Evolutionary conservation across 495 filamentous ascomycete genomes (phyloP), one percentile per base, ranked within the genome.

Genomic region (Arthonia radiata): DNA sequence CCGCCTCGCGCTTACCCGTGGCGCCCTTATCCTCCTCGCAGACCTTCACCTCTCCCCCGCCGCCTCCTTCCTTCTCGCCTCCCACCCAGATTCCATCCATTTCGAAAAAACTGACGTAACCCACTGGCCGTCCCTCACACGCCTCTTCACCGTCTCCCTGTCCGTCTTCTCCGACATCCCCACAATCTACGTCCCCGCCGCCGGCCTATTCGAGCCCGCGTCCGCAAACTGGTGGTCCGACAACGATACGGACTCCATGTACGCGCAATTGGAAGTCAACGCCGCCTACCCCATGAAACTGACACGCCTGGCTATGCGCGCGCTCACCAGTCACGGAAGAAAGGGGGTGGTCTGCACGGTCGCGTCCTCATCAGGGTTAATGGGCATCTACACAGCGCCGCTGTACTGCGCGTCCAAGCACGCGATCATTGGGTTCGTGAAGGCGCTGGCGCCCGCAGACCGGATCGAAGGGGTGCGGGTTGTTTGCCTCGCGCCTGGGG

Each of bases 111-210:
- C 38, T 19, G 47, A 53, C 31, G 48, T 52, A 6, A 31, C 44
- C 5, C 31, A 43, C 17, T 43, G 50, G 36, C 28, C 29, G 4
- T 27, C 44, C 5, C 35, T 52, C 3, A 16, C 38, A 17, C 30
- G 37, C 9, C 29, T 52, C 18, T 34, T 49, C 6, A 26, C 25
- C n/a, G 23, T 32, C 0, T 39, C 44, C 3, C 69, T 64, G 18
- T 16, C 39, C 30, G 62, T 38, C 32, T 59, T 53, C 43, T 83
- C 71, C 31, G 83, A 49, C 3, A 49, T 57, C 34, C 57, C 42
- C 35, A 71, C 68, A 39, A 92, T 68, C 36, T 77, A 83, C 5
- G 79, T 73, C 13, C 81, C 81, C 6, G 38, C 32, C 14, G 47
- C 49, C 2, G 49, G 43, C 8, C 28, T 52, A 10, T 49, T 49